Conservation (phyloP, 1,139 yeast genomes). For the Protomyces inouyei region DNA sequence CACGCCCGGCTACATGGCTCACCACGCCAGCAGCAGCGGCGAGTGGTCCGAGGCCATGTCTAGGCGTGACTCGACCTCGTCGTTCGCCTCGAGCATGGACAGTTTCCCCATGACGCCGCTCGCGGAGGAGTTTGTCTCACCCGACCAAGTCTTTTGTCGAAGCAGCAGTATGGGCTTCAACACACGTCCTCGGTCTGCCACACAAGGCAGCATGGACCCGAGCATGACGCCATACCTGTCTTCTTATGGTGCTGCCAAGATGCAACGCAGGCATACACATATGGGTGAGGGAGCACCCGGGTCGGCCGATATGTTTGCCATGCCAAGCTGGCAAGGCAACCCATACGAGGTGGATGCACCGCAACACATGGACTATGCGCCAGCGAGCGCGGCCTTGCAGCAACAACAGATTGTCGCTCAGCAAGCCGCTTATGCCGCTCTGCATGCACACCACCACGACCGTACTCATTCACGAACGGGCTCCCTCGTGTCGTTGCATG, state of each 20-base stretch:
- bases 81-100: constrained; percentile 23
- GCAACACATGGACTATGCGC: neutral
- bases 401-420: neutral
- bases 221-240: constrained; percentile 13
- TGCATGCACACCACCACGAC: neutral
- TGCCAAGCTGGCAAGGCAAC: neutral
- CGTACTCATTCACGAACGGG: neutral
- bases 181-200: constrained; percentile 17
- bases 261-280: constrained; percentile 22
- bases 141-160: constrained; percentile 15
- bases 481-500: neutral
- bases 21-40: neutral
- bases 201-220: constrained; percentile 15
- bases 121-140: constrained; percentile 15
- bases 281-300: constrained; percentile 3
- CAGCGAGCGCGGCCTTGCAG: neutral
- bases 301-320: neutral
- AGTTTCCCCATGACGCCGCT: constrained; percentile 26
- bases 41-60: constrained; percentile 19
- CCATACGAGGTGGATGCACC: neutral
- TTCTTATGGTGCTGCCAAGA: constrained; percentile 14
- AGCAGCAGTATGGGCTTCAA: neutral
- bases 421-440: neutral
- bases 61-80: constrained; percentile 22
- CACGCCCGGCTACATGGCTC: neutral